Conservation (phyloP, 2,329 filamentous ascomycete genomes). For the Thermothelomyces thermophilus region DNA sequence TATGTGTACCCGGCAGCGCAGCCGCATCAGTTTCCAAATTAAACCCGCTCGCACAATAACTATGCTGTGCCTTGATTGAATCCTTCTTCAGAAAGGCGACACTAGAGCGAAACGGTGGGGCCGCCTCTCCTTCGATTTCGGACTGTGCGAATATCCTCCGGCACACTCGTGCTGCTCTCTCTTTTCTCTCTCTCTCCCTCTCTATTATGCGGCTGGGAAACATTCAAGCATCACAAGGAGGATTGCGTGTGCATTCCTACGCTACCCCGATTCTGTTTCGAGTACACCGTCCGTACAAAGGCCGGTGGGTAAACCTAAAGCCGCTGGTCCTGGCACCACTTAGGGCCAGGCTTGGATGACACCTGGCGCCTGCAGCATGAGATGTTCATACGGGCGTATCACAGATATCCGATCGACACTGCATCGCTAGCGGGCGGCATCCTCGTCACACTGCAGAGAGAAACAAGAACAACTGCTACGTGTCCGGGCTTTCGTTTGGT, state of each 20-base stretch:
- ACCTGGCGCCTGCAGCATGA: not conserved
- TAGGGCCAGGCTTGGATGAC: not conserved
- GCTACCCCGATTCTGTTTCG: not conserved
- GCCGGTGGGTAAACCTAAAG: too few species aligned
- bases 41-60: not conserved
- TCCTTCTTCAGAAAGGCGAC: not conserved
- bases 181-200: too few species aligned
- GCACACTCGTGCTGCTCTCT: too few species aligned
- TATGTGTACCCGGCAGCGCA: not conserved
- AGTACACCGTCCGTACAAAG: too few species aligned
- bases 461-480: too few species aligned
- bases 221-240: too few species aligned
- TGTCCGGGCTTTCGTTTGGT: too few species aligned
- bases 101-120: not conserved
- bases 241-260: not conserved
- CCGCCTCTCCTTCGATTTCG: not conserved
- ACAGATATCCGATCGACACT: not conserved
- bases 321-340: too few species aligned
- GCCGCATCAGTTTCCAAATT: conserved; percentile 10
- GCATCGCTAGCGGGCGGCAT: not conserved
- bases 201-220: too few species aligned
- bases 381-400: conserved; percentile 1
- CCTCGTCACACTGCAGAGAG: not conserved
- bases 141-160: not conserved
- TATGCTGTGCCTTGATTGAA: not conserved